Conservation (phyloP, 164 flowering plant genomes). For the Annona cherimola region DNA sequence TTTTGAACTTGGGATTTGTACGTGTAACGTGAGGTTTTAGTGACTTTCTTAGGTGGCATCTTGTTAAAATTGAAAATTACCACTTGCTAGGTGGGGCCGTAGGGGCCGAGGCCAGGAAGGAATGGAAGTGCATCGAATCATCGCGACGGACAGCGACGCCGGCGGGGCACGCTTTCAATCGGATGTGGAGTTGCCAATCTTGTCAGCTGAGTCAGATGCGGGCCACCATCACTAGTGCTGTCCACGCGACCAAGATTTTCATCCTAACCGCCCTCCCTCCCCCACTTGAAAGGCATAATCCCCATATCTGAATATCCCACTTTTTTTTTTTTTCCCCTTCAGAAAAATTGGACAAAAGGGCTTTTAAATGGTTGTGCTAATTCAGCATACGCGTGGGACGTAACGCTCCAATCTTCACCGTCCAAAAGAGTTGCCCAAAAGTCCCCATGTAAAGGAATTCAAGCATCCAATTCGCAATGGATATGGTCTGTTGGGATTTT, state of each 20-base stretch:
- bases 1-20: no score
- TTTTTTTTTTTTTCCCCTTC: not conserved
- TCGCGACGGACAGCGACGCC: slow-evolving; percentile 9
- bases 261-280: not conserved
- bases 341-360: not conserved
- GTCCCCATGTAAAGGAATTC: no score
- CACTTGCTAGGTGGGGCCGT: not conserved
- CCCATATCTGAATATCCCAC: slow-evolving; percentile 10
- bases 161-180: not conserved
- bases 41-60: not conserved
- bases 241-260: not conserved
- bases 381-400: no score
- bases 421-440: no score
- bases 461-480: no score
- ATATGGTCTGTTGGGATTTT: no score
- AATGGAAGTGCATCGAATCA: not conserved
- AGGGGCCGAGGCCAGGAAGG: not conserved
- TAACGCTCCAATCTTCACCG: no score
- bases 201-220: slow-evolving; percentile 14
- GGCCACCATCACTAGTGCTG: slow-evolving; percentile 9
- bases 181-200: slow-evolving; percentile 14
- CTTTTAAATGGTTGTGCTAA: no score
- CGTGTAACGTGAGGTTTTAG: no score
- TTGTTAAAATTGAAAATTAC: not conserved
- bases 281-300: not conserved